Conservation (phyloP, 2,329 filamentous ascomycete species). For the Akanthomyces muscarius region DNA sequence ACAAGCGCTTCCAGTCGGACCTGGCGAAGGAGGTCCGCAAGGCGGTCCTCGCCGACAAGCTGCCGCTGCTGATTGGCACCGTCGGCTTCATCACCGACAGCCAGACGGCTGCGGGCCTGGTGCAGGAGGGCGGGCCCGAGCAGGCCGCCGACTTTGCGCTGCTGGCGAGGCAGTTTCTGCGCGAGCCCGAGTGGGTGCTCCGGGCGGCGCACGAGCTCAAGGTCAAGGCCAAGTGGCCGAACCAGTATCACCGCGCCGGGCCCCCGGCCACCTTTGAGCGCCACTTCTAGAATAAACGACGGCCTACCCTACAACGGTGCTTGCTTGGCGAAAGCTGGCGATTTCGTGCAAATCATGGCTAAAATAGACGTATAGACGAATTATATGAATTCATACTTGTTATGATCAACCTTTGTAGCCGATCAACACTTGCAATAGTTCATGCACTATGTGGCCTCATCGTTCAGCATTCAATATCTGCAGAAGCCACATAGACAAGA, state of each 20-base stretch:
- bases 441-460: too few species aligned
- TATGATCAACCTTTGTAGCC: too few species aligned
- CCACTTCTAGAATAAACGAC: neutral
- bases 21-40: constrained; percentile 43
- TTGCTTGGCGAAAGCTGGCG: neutral
- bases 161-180: constrained; percentile 71
- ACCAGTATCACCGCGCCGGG: constrained; percentile 52
- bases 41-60: constrained; percentile 48
- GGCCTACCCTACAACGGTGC: neutral
- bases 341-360: neutral
- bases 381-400: too few species aligned
- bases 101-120: constrained; percentile 58
- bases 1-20: constrained; percentile 69
- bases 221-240: constrained; percentile 66
- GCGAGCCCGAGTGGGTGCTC: constrained; percentile 76
- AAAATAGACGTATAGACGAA: neutral
- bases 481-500: too few species aligned
- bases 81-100: constrained; percentile 72
- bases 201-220: constrained; percentile 68
- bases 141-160: constrained; percentile 64
- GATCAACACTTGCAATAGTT: too few species aligned
- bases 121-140: constrained; percentile 45
- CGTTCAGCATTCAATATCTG: too few species aligned
- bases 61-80: constrained; percentile 60
- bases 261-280: constrained; percentile 21